Evolutionary conservation across 2,329 filamentous ascomycete species (phyloP).

Genomic region (Rugonectria rugulosa): DNA sequence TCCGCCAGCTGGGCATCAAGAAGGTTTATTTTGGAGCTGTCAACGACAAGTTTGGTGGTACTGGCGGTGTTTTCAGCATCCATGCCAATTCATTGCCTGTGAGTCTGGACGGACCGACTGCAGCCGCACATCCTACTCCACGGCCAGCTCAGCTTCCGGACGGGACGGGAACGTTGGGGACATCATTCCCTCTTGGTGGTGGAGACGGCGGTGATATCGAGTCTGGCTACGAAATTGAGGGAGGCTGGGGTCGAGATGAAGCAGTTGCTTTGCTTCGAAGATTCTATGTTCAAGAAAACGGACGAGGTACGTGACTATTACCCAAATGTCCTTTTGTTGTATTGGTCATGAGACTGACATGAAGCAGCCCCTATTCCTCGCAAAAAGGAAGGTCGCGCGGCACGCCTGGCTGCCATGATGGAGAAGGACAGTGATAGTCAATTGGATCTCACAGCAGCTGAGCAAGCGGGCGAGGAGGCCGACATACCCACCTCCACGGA

Average conservation of each 20-base stretch:
- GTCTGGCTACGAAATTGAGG: slow-evolving; percentile 80
- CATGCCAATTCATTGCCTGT: slow-evolving; percentile 68
- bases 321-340: background rate
- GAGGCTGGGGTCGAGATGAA: slow-evolving; percentile 88
- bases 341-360: slow-evolving; percentile 4
- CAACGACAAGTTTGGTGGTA: slow-evolving; percentile 97
- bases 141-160: slow-evolving; percentile 47
- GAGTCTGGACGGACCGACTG: slow-evolving; percentile 45
- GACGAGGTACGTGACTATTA: slow-evolving; percentile 68
- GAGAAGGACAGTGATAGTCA: slow-evolving; percentile 46
- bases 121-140: slow-evolving; percentile 50
- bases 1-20: slow-evolving; percentile 86
- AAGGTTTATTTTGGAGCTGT: slow-evolving; percentile 94
- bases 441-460: slow-evolving; percentile 4
- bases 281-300: slow-evolving; percentile 98
- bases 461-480: slow-evolving; percentile 13
- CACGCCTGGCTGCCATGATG: slow-evolving; percentile 60
- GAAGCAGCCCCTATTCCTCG: slow-evolving; percentile 57
- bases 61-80: slow-evolving; percentile 89
- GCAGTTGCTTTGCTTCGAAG: slow-evolving; percentile 90
- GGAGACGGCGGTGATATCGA: slow-evolving; percentile 76
- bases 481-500: slow-evolving; percentile 24
- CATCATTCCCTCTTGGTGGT: slow-evolving; percentile 47
- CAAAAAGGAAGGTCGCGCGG: slow-evolving; percentile 64
- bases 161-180: slow-evolving; percentile 46